phyloP scores from a whole-genome alignment of 495 filamentous ascomycete species.

The Penicillium fimorum region DNA sequence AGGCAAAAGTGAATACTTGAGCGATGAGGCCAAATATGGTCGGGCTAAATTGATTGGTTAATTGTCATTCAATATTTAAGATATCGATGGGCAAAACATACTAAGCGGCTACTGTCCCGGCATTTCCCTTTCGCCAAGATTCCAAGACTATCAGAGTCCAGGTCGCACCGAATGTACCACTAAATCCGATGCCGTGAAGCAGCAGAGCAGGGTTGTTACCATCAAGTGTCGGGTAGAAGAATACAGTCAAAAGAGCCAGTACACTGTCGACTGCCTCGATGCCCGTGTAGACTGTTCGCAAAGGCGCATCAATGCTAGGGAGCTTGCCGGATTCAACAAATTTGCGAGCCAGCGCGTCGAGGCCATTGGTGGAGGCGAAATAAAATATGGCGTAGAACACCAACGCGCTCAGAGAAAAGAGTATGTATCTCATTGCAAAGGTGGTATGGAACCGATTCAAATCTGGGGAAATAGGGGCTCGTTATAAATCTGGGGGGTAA shows the following conservation, averaged over 20 bases:
- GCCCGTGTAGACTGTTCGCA: slow-evolving; percentile 52
- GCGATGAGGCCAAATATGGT: slow-evolving; percentile 51
- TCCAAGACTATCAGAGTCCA: slow-evolving; percentile 59
- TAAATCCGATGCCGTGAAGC: slow-evolving; percentile 50
- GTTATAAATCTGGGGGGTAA: background rate
- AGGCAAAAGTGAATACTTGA: slow-evolving; percentile 54
- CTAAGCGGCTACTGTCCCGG: slow-evolving; percentile 51
- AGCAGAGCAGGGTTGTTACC: slow-evolving; percentile 43
- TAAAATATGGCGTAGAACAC: slow-evolving; percentile 45
- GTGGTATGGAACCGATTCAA: background rate
- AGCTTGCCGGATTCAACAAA: slow-evolving; percentile 34
- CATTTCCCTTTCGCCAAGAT: slow-evolving; percentile 54
- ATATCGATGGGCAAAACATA: slow-evolving; percentile 28
- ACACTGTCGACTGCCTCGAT: slow-evolving; percentile 46
- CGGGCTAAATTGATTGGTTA: slow-evolving; percentile 33
- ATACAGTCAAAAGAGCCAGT: slow-evolving; percentile 46
- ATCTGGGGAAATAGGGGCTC: background rate
- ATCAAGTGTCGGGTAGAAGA: slow-evolving; percentile 58
- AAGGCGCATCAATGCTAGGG: slow-evolving; percentile 38
- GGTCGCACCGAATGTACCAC: slow-evolving; percentile 53
- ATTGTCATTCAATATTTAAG: background rate
- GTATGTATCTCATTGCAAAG: slow-evolving; percentile 29
- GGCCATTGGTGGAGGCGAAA: slow-evolving; percentile 43
- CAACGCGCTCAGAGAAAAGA: slow-evolving; percentile 42
- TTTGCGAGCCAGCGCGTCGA: slow-evolving; percentile 28